Percentiles rank a stretch among this genome's conserved stretches.
Conservation (phyloP, 805 yeast genomes). For the Pichia exigua region DNA sequence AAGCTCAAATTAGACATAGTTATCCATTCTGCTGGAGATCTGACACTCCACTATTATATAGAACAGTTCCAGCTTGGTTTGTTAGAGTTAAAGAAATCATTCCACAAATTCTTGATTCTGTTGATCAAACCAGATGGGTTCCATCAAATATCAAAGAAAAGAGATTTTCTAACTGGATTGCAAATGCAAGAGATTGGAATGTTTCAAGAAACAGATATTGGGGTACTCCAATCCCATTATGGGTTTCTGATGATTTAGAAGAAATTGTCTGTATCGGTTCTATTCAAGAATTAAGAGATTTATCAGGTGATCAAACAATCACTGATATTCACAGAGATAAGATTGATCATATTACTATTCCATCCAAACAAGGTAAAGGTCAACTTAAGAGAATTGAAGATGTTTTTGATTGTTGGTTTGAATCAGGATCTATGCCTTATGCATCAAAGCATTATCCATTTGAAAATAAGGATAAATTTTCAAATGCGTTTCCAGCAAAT, state of each 20-base stretch:
- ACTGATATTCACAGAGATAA: conserved; percentile 91
- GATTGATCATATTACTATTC: conserved; percentile 88
- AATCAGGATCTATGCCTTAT: conserved; percentile 98
- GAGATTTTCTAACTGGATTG: conserved; percentile 96
- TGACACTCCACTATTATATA: conserved; percentile 92
- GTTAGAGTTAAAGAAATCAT: conserved; percentile 81
- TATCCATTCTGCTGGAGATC: conserved; percentile 99
- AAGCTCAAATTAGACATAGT: conserved; percentile 84
- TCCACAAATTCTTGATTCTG: conserved; percentile 83
- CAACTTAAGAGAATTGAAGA: conserved; percentile 84
- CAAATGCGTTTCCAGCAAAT: conserved; percentile 85
- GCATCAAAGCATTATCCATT: conserved; percentile 97
- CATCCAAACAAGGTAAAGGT: conserved; percentile 87
- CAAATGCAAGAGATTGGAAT: conserved; percentile 99
- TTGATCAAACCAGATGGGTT: conserved; percentile 89
- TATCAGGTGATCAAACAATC: conserved; percentile 75
- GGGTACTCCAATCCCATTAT: conserved; percentile 99
- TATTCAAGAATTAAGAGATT: conserved; percentile 72
- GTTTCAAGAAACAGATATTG: conserved; percentile 97
- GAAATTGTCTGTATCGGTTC: conserved; percentile 94
- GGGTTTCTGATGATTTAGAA: conserved; percentile 91
- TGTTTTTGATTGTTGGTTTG: conserved; percentile 99
- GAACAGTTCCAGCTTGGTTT: conserved; percentile 98
- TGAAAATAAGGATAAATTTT: conserved; percentile 62
- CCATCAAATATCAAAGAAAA: conserved; percentile 86